Evolutionary conservation across 2,329 filamentous ascomycete genomes (phyloP), one percentile per base, ranked within the genome.

Genomic region (Cercospora beticola): DNA sequence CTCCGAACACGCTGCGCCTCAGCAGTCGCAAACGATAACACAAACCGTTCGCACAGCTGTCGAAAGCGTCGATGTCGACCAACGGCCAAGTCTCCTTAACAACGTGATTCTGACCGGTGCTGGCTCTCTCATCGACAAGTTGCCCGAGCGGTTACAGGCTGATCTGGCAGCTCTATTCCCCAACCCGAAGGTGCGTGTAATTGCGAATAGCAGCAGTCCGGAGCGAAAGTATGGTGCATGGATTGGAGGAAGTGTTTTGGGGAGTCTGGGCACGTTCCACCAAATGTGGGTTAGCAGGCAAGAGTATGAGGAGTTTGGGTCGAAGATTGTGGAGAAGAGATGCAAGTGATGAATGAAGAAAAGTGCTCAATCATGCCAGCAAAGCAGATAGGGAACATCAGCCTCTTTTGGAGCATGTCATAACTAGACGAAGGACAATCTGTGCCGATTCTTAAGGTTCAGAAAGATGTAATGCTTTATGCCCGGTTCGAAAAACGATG

Each of bases 251-350:
- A 97, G 93, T 81, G 97, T 99, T 75, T 84, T 99, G 74, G 94
- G 92, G 6, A 97, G 94, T 81, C 81, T 99, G 82, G 96, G 96
- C 9, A 97, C 94, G 14, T 99, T 99, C 82, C 95, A 99, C 83
- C 95, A 99, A 75, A 94, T 99, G 91, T 99, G 95, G 95, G 96
- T 99, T 75, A 94, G 91, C 26, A 92, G 89, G 81, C 97, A 97
- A 85, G 95, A 99, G 83, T 98, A 97, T 76, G 93, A 97, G 72
- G 96, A 99, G 84, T 94, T 97, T 79, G 95, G 95, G 1, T 84
- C 89, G 5, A 88, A 88, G 72, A 94, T 98, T 75, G 92, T 98
- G 56, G 94, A 98, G 85, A 97, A 97, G 87, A 86, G 94, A 76
- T 98, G 94, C 86, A 97, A 97, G 84, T 98, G 26, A 52, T 10